Conservation (phyloP, 2,329 filamentous ascomycete species). For the Apiospora phragmitis region DNA sequence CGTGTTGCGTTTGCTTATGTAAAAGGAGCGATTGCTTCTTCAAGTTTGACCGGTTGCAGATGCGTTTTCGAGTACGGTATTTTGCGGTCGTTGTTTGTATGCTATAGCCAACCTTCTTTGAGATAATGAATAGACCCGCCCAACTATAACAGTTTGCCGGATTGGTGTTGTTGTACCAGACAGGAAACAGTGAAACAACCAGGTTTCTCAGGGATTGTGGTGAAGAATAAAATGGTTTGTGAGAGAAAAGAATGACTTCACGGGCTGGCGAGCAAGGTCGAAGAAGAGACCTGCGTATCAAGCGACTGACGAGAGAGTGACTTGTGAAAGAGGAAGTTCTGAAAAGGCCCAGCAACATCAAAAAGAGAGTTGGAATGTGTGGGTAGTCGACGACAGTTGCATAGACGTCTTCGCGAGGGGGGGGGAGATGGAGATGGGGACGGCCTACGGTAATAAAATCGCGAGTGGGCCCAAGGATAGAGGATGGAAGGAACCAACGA, state of each 20-base stretch:
- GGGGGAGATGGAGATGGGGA: neutral
- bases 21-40: slow-evolving; percentile 3
- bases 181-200: slow-evolving; percentile 35
- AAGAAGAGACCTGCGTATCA: slow-evolving; percentile 25
- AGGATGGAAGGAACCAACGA: neutral
- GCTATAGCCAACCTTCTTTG: slow-evolving; percentile 1
- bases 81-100: neutral
- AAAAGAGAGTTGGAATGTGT: slow-evolving; percentile 10
- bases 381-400: neutral
- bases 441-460: slow-evolving; percentile 1
- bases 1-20: neutral
- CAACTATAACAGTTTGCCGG: slow-evolving; percentile 4
- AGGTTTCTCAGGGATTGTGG: slow-evolving; percentile 30
- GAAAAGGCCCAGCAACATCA: slow-evolving; percentile 7
- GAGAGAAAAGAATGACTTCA: slow-evolving; percentile 19
- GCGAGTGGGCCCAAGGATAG: neutral
- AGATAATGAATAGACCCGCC: slow-evolving; percentile 5
- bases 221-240: slow-evolving; percentile 21
- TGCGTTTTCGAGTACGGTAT: neutral
- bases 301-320: slow-evolving; percentile 24
- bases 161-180: slow-evolving; percentile 22
- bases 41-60: neutral
- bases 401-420: neutral
- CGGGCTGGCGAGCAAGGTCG: slow-evolving; percentile 12
- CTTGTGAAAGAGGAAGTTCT: slow-evolving; percentile 10